Evolutionary conservation across 805 yeast species (phyloP), one percentile per base, ranked within the genome.

Genomic region (Candida vartiovaarae): DNA sequence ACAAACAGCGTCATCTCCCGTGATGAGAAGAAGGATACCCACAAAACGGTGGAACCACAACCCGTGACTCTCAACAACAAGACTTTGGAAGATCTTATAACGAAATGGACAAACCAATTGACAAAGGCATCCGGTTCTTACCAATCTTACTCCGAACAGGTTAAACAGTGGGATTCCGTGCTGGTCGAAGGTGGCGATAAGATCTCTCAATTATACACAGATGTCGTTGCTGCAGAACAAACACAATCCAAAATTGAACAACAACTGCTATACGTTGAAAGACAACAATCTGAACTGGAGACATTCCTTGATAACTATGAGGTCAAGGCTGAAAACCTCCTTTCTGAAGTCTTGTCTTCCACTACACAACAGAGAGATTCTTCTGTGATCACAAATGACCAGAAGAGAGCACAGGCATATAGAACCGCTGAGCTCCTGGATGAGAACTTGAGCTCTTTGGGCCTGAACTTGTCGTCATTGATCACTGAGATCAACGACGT

Each of bases 261-360:
- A 62, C 83, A 89, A 34, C 70, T 93, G 44, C 70, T 80, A 34
- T 91, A 89, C 57, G 84, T 93, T 40, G 93, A 84, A 57, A 82
- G 83, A 53, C 98, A 93, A 61, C 99, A 93, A 60, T 87, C 85
- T 46, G 98, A 91, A 56, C 68, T 93, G 39, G 99, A 91, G 47
- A 70, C 75, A 11, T 74, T 91, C 54, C 73, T 93, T 49, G 84
- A 84, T 51, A 82, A 82, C 48, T 90, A 90, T 57, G 98, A 93
- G 62, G 36, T 46, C 1, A 67, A 64, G 48, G 64, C 69, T 1
- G 70, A 65, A 38, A 52, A 61, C 4, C 46, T 65, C 24, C 50
- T 67, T 11, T 56, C 67, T 4, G 71, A 66, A 41, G 65, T 66
- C 6, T 47, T 66, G 6, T 55, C 67, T 6, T 56, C 71, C 2